Evolutionary conservation across 768 basidiomycete genomes (phyloP).

Genomic region (Tulasnella sp.): DNA sequence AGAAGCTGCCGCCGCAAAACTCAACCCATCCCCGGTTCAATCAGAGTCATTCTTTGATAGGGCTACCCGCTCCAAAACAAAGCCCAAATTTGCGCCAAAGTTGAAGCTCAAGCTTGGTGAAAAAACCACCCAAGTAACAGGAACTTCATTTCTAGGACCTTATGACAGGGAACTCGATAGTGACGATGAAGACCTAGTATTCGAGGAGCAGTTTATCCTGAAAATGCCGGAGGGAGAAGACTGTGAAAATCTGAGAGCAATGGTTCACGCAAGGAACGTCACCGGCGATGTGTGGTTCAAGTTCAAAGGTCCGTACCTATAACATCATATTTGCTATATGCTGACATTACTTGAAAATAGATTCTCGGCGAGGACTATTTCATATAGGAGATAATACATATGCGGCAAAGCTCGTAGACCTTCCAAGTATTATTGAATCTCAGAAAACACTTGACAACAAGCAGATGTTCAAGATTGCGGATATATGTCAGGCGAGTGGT

Average conservation of each 20-base stretch:
- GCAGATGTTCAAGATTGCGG: constrained; percentile 97
- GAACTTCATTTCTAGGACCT: constrained; percentile 77
- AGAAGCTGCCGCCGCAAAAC: constrained; percentile 2
- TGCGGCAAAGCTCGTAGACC: constrained; percentile 86
- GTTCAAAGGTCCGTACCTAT: constrained; percentile 61
- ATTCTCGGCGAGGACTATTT: constrained; percentile 82
- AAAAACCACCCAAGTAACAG: constrained; percentile 67
- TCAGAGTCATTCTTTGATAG: constrained; percentile 13
- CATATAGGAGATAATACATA: constrained; percentile 71
- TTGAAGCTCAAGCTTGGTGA: constrained; percentile 81
- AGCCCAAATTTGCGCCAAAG: constrained; percentile 43
- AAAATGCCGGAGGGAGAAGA: constrained; percentile 78
- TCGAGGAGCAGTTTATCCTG: constrained; percentile 95
- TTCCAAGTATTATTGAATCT: constrained; percentile 86
- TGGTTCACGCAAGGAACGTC: constrained; percentile 66
- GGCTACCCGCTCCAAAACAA: constrained; percentile 26
- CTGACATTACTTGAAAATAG: constrained; percentile 30
- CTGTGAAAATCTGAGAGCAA: constrained; percentile 63
- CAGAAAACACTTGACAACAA: constrained; percentile 95
- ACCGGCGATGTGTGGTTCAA: constrained; percentile 90
- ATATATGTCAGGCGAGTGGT: constrained; percentile 77
- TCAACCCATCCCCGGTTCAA: background rate
- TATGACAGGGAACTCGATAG: constrained; percentile 93
- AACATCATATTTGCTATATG: background rate
- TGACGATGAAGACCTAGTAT: constrained; percentile 85